These are phyloP conservation scores for Dactylellina leptospora DNA, from an alignment of 2,329 filamentous ascomycete species.

Conservation along the genomic window DNA sequence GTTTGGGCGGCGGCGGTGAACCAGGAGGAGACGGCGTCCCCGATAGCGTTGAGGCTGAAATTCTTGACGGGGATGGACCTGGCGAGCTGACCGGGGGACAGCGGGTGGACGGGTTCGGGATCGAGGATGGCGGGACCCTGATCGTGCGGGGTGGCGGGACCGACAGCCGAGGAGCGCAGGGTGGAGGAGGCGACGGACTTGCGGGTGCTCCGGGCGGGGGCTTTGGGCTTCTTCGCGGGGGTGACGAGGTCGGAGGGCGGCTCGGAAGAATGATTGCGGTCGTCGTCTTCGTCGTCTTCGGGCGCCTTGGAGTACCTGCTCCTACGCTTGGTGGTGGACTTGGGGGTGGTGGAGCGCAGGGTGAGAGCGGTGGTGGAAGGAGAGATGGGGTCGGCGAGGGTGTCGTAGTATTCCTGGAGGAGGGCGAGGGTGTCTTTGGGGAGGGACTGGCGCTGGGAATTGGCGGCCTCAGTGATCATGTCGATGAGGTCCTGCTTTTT, in stretches of 20 bases:
- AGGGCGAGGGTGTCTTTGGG: slow-evolving; percentile 18
- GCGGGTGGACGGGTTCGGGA: slow-evolving; percentile 30
- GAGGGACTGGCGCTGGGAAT: slow-evolving; percentile 19
- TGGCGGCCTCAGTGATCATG: slow-evolving; percentile 20
- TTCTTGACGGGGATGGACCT: slow-evolving; percentile 40
- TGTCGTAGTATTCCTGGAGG: slow-evolving; percentile 47
- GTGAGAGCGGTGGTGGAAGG: neutral
- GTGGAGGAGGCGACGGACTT: slow-evolving; percentile 8
- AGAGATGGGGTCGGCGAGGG: slow-evolving; percentile 31
- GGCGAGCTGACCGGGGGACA: slow-evolving; percentile 40
- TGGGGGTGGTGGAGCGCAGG: slow-evolving; percentile 20
- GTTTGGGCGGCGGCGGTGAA: slow-evolving; percentile 42
- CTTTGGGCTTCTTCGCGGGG: slow-evolving; percentile 30
- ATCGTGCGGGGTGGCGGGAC: neutral
- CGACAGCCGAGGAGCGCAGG: neutral
- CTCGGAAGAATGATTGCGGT: slow-evolving; percentile 34
- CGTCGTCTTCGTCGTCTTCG: slow-evolving; percentile 36
- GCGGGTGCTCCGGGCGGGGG: slow-evolving; percentile 25
- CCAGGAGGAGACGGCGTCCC: slow-evolving; percentile 33
- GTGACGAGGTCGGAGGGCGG: slow-evolving; percentile 45
- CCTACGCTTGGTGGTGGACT: slow-evolving; percentile 20
- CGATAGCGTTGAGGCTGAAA: slow-evolving; percentile 38
- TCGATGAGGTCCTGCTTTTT: slow-evolving; percentile 46
- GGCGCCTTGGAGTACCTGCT: slow-evolving; percentile 47
- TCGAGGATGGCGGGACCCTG: slow-evolving; percentile 30